Conservation (phyloP, 1,284 basidiomycete genomes). For the Ganoderma meredithae region DNA sequence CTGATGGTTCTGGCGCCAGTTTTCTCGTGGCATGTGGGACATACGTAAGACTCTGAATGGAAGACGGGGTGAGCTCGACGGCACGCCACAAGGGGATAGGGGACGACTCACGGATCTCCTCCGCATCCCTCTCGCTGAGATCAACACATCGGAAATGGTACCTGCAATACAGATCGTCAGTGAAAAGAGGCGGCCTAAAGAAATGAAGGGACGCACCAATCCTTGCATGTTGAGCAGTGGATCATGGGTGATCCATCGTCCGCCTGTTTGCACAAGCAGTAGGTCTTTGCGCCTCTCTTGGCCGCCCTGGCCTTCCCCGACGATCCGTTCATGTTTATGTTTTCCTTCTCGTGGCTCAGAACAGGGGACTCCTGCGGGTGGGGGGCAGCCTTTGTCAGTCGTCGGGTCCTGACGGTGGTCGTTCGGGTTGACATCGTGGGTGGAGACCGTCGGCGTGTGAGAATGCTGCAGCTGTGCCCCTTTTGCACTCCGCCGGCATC, state of each 20-base stretch:
- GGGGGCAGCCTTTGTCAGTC: constrained; percentile 15
- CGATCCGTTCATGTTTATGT: constrained; percentile 27
- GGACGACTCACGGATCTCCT: constrained; percentile 68
- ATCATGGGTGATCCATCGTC: constrained; percentile 88
- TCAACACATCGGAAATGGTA: constrained; percentile 78
- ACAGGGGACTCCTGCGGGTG: constrained; percentile 10
- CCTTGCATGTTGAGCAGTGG: constrained; percentile 71
- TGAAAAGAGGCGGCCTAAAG: constrained; percentile 2
- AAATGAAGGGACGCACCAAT: constrained; percentile 64
- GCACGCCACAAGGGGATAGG: constrained; percentile 7
- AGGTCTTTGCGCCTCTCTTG: constrained; percentile 42
- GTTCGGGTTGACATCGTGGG: constrained; percentile 54
- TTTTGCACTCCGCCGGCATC: constrained; percentile 20
- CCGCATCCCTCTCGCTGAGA: constrained; percentile 66
- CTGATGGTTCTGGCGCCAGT: constrained; percentile 75
- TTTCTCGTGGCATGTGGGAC: constrained; percentile 67
- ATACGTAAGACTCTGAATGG: constrained; percentile 69
- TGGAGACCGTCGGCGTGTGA: constrained; percentile 8
- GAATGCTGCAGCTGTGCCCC: constrained; percentile 9
- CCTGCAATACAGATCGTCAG: constrained; percentile 49
- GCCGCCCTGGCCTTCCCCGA: constrained; percentile 32
- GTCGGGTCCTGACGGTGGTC: constrained; percentile 34
- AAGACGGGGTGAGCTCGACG: constrained; percentile 15
- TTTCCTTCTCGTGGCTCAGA: constrained; percentile 30
- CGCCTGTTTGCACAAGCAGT: constrained; percentile 66